phyloP scores from a whole-genome alignment of 257 asterid species.

The Haberlea rhodopensis region DNA sequence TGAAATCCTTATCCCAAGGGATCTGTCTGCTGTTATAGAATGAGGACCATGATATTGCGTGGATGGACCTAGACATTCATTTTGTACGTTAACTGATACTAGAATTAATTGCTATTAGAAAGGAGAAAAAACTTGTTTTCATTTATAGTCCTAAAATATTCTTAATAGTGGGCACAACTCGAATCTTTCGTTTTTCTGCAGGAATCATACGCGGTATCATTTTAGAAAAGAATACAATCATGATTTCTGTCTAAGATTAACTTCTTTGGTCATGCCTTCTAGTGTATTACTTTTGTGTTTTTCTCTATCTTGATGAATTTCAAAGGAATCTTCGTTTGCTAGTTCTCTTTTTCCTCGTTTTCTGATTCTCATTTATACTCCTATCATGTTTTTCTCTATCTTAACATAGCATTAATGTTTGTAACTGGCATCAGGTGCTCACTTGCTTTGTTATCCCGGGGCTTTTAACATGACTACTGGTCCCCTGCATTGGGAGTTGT shows the following conservation, averaged over 20 bases:
- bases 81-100: not conserved
- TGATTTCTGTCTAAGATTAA: not conserved
- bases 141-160: not conserved
- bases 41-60: not conserved
- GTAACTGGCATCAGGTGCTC: constrained; percentile 60
- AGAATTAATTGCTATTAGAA: not conserved
- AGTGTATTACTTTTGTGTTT: not conserved
- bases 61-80: not conserved
- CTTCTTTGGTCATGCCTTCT: not conserved
- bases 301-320: not conserved
- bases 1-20: constrained; percentile 4
- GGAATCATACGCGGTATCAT: not conserved
- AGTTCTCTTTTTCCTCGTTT: not conserved
- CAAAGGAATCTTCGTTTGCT: not conserved
- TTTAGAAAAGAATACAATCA: not conserved
- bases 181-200: not conserved
- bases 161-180: not conserved
- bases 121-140: not conserved
- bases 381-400: constrained; percentile 18
- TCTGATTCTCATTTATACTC: constrained; percentile 5
- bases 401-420: constrained; percentile 21
- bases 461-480: constrained; percentile 97
- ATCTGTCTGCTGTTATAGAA: not conserved
- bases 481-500: constrained; percentile 85
- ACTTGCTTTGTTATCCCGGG: constrained; percentile 88